Conservation (phyloP, 148 eudicot genomes). For the Persicaria tinctoria region DNA sequence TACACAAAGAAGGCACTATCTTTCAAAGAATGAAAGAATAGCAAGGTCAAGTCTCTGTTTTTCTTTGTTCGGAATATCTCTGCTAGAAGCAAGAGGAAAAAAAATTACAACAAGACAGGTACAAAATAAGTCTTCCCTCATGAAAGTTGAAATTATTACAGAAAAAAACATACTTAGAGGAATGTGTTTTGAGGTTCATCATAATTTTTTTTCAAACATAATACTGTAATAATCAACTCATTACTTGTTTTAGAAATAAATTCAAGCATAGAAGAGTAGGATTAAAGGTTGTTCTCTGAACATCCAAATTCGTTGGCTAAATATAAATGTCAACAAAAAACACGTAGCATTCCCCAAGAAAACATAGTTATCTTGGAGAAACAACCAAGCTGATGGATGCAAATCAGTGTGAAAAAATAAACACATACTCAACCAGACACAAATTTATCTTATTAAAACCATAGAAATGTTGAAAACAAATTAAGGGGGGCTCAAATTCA, state of each 20-base stretch:
- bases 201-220: background rate
- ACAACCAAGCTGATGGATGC: background rate
- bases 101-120: background rate
- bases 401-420: background rate
- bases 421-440: background rate
- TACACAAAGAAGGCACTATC: slow-evolving; percentile 11
- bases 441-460: background rate
- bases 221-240: background rate
- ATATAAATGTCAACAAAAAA: too few relatives aligned
- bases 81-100: slow-evolving; percentile 17
- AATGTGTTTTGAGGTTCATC: background rate
- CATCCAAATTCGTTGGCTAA: background rate
- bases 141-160: slow-evolving; percentile 30
- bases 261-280: background rate
- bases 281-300: background rate
- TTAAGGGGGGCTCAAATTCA: slow-evolving; percentile 3
- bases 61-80: slow-evolving; percentile 83
- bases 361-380: background rate
- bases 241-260: background rate
- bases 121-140: background rate
- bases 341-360: background rate
- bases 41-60: slow-evolving; percentile 87
- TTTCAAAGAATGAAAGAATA: slow-evolving; percentile 63
- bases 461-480: background rate
- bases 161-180: background rate